These are phyloP conservation scores for Colletotrichum chlorophyti DNA, from an alignment of 2,329 filamentous ascomycete species.

Conservation along the genomic window DNA sequence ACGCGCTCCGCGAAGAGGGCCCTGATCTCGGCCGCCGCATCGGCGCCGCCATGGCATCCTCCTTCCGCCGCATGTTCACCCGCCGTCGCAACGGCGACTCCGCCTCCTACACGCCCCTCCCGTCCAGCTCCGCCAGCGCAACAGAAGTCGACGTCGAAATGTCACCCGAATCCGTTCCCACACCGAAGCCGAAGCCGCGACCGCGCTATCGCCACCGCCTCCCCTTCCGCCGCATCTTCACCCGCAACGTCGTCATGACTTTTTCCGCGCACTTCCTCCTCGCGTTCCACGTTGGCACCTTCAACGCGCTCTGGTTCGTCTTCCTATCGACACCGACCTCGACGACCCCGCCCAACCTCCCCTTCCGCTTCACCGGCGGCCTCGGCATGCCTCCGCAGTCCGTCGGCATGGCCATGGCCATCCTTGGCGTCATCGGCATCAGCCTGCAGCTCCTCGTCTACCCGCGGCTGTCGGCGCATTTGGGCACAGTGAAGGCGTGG, in stretches of 20 bases:
- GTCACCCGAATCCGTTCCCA: conserved; percentile 32
- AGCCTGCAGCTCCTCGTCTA: conserved; percentile 75
- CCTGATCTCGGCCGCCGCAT: conserved; percentile 51
- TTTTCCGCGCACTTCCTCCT: conserved; percentile 73
- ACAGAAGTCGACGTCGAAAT: conserved; percentile 37
- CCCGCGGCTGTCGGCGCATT: conserved; percentile 67
- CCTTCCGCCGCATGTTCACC: conserved; percentile 36
- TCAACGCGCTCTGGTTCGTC: conserved; percentile 78
- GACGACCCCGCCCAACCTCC: conserved; percentile 42
- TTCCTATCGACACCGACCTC: conserved; percentile 72
- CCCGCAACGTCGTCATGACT: conserved; percentile 58
- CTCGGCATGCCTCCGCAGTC: conserved; percentile 74
- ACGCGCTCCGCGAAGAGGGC: conserved; percentile 45
- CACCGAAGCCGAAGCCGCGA: conserved; percentile 12
- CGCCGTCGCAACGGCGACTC: conserved; percentile 14
- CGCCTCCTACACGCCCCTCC: conserved; percentile 42
- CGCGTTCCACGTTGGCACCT: conserved; percentile 76
- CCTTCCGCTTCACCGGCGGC: conserved; percentile 75
- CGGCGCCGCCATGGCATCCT: conserved; percentile 41
- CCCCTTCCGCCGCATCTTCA: conserved; percentile 62
- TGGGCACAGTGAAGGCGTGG: conserved; percentile 74
- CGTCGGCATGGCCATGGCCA: conserved; percentile 80
- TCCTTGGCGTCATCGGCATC: conserved; percentile 79
- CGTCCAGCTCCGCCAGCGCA: conserved; percentile 36
- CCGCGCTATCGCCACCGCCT: conserved; percentile 54